Percentiles rank a stretch among this genome's conserved stretches.
Conservation (phyloP, 2,329 filamentous ascomycete species). For the Xylariaceae sp. region DNA sequence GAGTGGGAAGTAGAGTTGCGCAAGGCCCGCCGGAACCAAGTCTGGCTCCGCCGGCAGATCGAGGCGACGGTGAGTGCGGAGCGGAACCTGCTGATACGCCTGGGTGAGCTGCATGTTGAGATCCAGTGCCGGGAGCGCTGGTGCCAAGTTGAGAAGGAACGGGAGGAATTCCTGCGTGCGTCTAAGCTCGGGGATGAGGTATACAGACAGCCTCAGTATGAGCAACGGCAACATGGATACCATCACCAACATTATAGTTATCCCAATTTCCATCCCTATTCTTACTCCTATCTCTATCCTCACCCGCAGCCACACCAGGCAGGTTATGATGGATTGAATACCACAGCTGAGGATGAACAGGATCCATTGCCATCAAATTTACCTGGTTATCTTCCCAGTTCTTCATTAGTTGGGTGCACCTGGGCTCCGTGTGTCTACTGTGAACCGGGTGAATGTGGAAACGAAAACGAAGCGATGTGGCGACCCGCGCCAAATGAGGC, state of each 20-base stretch:
- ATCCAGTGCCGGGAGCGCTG: conserved; percentile 50
- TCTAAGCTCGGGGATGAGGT: background rate
- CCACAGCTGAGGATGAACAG: no score
- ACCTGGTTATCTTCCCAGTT: no score
- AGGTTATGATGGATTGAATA: background rate
- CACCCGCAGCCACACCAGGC: background rate
- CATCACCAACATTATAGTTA: background rate
- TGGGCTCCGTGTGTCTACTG: no score
- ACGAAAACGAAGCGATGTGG: background rate
- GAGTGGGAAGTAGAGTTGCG: background rate
- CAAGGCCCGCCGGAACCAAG: conserved; percentile 46
- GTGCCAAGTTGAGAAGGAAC: conserved; percentile 7
- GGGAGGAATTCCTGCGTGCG: background rate
- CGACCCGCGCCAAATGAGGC: background rate
- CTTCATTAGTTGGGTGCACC: no score
- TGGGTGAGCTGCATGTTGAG: conserved; percentile 58
- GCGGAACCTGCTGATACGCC: conserved; percentile 49
- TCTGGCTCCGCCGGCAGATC: conserved; percentile 50
- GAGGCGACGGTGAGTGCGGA: conserved; percentile 54
- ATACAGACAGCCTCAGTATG: background rate
- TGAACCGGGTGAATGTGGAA: background rate
- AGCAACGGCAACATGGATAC: background rate
- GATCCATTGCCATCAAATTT: no score
- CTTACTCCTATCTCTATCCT: no score
- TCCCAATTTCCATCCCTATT: no score